Evolutionary conservation across 305 asterid genomes (phyloP).

Genomic region (Fraxinus velutina): DNA sequence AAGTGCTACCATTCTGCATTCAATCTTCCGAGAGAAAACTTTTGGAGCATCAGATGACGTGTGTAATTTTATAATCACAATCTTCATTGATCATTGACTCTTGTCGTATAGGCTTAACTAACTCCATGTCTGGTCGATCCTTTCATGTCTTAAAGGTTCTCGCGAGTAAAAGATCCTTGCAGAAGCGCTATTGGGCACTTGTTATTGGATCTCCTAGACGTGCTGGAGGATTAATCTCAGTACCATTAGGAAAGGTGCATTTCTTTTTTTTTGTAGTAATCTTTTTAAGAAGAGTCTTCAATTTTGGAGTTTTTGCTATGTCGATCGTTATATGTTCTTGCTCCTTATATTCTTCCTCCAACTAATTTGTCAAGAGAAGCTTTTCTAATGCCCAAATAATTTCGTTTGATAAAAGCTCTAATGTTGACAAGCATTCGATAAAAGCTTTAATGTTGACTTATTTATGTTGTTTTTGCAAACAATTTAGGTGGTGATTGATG

Average conservation of each 20-base stretch:
- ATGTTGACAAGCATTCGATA: background rate
- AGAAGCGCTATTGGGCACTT: slow-evolving; percentile 83
- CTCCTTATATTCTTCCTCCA: background rate
- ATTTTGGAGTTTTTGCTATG: background rate
- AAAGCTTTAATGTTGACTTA: background rate
- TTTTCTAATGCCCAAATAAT: slow-evolving; percentile 7
- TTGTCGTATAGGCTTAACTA: slow-evolving; percentile 8
- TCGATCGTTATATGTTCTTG: slow-evolving; percentile 1
- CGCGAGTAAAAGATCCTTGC: slow-evolving; percentile 45
- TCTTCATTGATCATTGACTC: slow-evolving; percentile 1
- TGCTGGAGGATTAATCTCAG: slow-evolving; percentile 57
- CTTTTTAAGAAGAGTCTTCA: background rate
- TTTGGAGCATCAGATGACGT: slow-evolving; percentile 58
- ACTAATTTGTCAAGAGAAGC: slow-evolving; percentile 3
- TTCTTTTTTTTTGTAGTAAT: slow-evolving; percentile 10
- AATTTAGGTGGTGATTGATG: slow-evolving; percentile 65
- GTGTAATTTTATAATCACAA: slow-evolving; percentile 20
- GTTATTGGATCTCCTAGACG: slow-evolving; percentile 90
- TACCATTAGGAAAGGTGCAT: slow-evolving; percentile 71
- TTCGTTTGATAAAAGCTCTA: background rate
- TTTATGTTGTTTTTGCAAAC: slow-evolving; percentile 15
- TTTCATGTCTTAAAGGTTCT: slow-evolving; percentile 40
- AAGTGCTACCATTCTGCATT: slow-evolving; percentile 75
- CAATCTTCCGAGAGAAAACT: slow-evolving; percentile 92
- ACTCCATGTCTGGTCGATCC: background rate